Base-by-base conservation (phyloP, 2,329 filamentous ascomycete genomes). In the Sporothrix protearum region DNA sequence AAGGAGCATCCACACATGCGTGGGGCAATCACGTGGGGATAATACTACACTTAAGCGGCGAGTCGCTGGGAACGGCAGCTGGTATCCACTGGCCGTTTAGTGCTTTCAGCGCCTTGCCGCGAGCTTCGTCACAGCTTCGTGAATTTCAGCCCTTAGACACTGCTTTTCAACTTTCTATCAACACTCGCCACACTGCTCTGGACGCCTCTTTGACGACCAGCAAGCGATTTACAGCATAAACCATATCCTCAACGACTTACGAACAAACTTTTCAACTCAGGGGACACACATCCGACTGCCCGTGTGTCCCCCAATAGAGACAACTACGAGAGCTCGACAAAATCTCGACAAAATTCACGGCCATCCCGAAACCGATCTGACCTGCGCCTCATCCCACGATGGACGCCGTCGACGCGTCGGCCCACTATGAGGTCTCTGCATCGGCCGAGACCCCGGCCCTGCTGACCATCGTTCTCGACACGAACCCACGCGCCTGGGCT, bases 401-500 rank as follows among this genome's bases (percentile, higher is more conserved):
- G 87, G 84, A 85, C 75, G 81, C 80, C 74, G 83, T 85, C 80
- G 87, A 89, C 79, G 85, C 84, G 76, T 88, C 87, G 69, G 85
- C 87, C 72, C 87, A 89, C 81, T 88, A 88, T 80, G 85, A 87
- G 80, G 81, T 83, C 71, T 82, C 85, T 76, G 82, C 82, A 74
- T 82, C 81, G 68, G 86, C 85, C 71, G 86, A 88, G 74, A 83
- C 86, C 5, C 93, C 96, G 0, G 97, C 95, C 16, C 89, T 99
- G 47, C 89, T 97, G 69, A 91, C 93, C 76, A 90, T 99, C 77
- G 86, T 99, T 78, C 87, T 99, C 83, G 96, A 99, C 83, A 97
- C 95, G 33, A 99, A 99, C 80, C 96, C 96, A 2, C 92, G 94
- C 76, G 94, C 96, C 76, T 84, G 96, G 96, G 89, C 92, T 7